phyloP scores from a whole-genome alignment of 1,139 yeast genomes.

The Wickerhamomyces sp. region DNA sequence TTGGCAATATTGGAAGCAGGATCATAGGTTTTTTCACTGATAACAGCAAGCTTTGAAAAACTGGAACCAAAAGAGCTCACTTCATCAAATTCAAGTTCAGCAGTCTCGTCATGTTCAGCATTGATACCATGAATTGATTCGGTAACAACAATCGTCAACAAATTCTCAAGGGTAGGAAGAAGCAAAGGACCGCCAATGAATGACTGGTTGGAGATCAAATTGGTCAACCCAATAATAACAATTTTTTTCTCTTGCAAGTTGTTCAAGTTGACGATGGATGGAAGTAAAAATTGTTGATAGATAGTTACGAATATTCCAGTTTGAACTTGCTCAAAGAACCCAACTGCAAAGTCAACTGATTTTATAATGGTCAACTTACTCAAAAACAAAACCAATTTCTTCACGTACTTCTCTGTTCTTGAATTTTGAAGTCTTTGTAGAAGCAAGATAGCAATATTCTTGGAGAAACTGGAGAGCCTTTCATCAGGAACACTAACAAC shows the following conservation, averaged over 20 bases:
- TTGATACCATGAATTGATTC: constrained; percentile 28
- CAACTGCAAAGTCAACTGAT: constrained; percentile 36
- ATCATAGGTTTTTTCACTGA: constrained; percentile 58
- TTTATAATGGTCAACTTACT: constrained; percentile 39
- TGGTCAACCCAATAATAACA: constrained; percentile 67
- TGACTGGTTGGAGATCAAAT: constrained; percentile 31
- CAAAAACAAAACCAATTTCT: constrained; percentile 64
- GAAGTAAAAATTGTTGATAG: constrained; percentile 57
- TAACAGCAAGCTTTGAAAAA: constrained; percentile 67
- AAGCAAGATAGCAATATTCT: constrained; percentile 70
- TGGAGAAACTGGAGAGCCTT: constrained; percentile 49
- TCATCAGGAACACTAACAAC: constrained; percentile 51
- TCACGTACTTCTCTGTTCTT: constrained; percentile 76
- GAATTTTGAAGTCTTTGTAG: constrained; percentile 77
- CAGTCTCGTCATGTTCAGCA: constrained; percentile 29
- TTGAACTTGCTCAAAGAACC: constrained; percentile 36
- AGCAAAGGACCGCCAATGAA: constrained; percentile 39
- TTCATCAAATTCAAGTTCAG: constrained; percentile 34
- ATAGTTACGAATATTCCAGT: constrained; percentile 52
- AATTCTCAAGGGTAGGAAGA: constrained; percentile 45
- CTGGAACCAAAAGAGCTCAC: constrained; percentile 75
- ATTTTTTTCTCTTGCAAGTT: constrained; percentile 73
- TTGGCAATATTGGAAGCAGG: constrained; percentile 52
- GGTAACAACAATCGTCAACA: constrained; percentile 39
- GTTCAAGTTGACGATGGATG: constrained; percentile 60